A percentile compares a stretch with the other conserved stretches of the same genome.
These are phyloP conservation scores for Phytophthora meadii DNA, from an alignment of 352 stramenopile species.

Conservation along the genomic window DNA sequence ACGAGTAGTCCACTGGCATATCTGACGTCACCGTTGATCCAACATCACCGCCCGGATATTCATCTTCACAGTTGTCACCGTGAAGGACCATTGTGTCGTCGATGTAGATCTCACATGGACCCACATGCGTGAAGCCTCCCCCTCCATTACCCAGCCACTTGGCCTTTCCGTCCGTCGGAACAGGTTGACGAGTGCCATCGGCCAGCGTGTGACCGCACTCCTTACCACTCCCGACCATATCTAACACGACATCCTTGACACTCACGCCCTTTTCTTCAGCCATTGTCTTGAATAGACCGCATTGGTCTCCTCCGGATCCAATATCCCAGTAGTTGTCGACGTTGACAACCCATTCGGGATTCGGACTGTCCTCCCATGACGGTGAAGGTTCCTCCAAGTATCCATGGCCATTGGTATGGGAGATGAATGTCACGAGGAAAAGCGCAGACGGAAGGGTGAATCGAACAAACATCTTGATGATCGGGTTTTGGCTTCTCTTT, in stretches of 20 bases:
- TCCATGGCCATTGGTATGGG: constrained; percentile 15
- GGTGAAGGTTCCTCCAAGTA: constrained; percentile 28
- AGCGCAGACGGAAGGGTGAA: constrained; percentile 10
- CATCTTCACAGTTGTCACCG: constrained; percentile 46
- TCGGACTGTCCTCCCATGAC: constrained; percentile 15
- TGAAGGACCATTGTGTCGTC: constrained; percentile 43
- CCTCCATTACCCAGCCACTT: constrained; percentile 37
- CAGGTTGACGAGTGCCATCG: constrained; percentile 22
- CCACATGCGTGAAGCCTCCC: constrained; percentile 38
- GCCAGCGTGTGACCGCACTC: constrained; percentile 36
- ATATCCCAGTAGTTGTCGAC: constrained; percentile 38
- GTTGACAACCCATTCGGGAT: not conserved
- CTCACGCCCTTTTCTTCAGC: constrained; percentile 26
- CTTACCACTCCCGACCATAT: constrained; percentile 22
- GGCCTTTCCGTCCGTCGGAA: constrained; percentile 34
- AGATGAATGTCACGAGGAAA: not conserved
- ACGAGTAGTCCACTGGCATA: constrained; percentile 49
- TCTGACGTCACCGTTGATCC: constrained; percentile 26
- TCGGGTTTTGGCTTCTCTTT: not conserved
- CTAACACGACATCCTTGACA: constrained; percentile 36
- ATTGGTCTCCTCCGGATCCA: constrained; percentile 25
- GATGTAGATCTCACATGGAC: constrained; percentile 54
- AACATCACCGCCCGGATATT: constrained; percentile 32
- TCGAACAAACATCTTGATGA: constrained; percentile 13
- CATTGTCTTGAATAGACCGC: constrained; percentile 28